Conservation (phyloP, 345 rosid species). For the Bruguiera sexangula region DNA sequence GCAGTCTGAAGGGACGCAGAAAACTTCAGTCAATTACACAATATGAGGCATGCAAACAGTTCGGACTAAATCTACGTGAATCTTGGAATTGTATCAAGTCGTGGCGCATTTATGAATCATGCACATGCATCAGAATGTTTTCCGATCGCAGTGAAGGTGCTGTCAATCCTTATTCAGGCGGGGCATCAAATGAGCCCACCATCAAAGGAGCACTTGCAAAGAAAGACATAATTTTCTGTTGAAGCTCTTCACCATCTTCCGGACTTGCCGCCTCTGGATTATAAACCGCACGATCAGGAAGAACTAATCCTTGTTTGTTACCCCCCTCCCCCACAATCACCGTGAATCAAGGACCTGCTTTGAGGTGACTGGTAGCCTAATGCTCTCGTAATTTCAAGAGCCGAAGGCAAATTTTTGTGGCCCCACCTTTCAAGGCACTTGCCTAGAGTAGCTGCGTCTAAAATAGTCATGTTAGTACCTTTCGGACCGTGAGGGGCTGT, state of each 20-base stretch:
- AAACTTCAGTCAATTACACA: too few species aligned
- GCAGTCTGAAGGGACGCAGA: too few species aligned
- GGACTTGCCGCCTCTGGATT: slow-evolving; percentile 31
- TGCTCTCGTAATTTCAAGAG: slow-evolving; percentile 66
- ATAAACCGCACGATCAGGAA: slow-evolving; percentile 29
- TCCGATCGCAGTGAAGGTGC: background rate
- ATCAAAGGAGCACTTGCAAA: slow-evolving; percentile 37
- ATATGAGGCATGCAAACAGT: too few species aligned
- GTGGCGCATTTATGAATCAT: too few species aligned
- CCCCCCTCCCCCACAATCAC: slow-evolving; percentile 54
- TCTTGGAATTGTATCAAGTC: too few species aligned
- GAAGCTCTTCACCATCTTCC: slow-evolving; percentile 41
- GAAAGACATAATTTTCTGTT: slow-evolving; percentile 58
- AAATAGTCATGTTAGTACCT: slow-evolving; percentile 80
- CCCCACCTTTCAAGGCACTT: slow-evolving; percentile 56
- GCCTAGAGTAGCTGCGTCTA: slow-evolving; percentile 65
- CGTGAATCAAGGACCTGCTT: slow-evolving; percentile 61
- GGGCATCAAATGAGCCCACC: slow-evolving; percentile 14
- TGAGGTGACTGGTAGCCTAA: slow-evolving; percentile 54
- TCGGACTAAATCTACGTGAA: too few species aligned
- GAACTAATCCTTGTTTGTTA: slow-evolving; percentile 59
- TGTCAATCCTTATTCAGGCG: background rate
- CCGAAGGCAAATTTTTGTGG: slow-evolving; percentile 35
- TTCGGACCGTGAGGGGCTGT: slow-evolving; percentile 67
- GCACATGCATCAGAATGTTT: background rate